Percentiles rank a stretch among this genome's conserved stretches.
Evolutionary conservation across 2,329 filamentous ascomycete species (phyloP).

Genomic region (Apiospora hydei): DNA sequence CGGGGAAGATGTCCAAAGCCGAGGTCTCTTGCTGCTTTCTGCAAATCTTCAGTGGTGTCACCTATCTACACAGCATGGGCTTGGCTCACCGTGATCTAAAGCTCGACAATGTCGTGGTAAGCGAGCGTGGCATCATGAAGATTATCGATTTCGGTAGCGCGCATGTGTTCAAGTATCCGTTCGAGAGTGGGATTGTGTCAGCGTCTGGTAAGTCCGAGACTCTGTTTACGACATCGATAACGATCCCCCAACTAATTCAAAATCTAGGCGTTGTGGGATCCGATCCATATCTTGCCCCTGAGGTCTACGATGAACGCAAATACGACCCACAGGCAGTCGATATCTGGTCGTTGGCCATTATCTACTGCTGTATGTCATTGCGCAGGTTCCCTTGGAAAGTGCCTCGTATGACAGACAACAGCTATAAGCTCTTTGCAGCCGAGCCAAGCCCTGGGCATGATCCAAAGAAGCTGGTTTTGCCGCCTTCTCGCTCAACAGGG

Average conservation of each 20-base stretch:
- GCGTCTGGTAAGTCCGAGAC: conserved; percentile 71
- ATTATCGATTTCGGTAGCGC: conserved; percentile 99
- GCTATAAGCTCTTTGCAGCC: conserved; percentile 90
- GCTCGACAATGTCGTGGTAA: conserved; percentile 97
- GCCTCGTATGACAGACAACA: conserved; percentile 89
- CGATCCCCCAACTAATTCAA: conserved; percentile 28
- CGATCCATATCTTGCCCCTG: conserved; percentile 94
- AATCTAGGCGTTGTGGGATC: conserved; percentile 72
- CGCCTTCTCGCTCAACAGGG: conserved; percentile 54
- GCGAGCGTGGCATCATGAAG: conserved; percentile 97
- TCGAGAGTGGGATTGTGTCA: conserved; percentile 85
- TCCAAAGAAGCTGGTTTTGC: conserved; percentile 59
- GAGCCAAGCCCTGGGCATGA: conserved; percentile 79
- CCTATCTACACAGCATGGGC: conserved; percentile 94
- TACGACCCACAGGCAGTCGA: conserved; percentile 95
- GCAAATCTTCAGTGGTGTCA: conserved; percentile 93
- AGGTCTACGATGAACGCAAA: conserved; percentile 92
- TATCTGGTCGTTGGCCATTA: conserved; percentile 98
- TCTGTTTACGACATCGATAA: not conserved
- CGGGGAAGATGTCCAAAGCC: conserved; percentile 91
- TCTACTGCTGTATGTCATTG: conserved; percentile 98
- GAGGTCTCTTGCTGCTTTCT: conserved; percentile 92
- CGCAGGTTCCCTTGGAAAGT: conserved; percentile 97
- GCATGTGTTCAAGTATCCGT: conserved; percentile 96
- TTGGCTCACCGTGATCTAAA: conserved; percentile 95